These are phyloP conservation scores for Miscanthus lutarioriparius DNA, from an alignment of 176 grass and related monocot species.

Conservation along the genomic window DNA sequence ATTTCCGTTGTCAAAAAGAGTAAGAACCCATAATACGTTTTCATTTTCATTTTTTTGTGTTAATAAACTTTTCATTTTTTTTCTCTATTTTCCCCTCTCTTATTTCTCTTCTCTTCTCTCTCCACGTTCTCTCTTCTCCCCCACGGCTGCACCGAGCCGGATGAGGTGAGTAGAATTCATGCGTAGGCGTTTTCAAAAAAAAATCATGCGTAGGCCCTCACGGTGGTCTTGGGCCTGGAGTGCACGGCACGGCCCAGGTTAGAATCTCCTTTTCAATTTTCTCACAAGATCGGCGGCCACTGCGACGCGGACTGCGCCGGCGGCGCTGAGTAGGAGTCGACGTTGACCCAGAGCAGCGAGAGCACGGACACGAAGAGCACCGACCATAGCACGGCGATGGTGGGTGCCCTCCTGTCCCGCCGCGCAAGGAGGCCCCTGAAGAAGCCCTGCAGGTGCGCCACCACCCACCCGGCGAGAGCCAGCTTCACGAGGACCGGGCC, in stretches of 20 bases:
- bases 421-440: slow-evolving; percentile 59
- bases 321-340: slow-evolving; percentile 52
- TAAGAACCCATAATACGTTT: no score
- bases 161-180: not conserved
- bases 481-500: slow-evolving; percentile 55
- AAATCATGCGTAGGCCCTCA: not conserved
- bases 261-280: not conserved
- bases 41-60: no score
- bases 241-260: not conserved
- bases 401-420: slow-evolving; percentile 55
- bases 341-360: slow-evolving; percentile 68
- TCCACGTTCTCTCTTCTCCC: no score
- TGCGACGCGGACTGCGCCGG: not conserved
- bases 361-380: slow-evolving; percentile 71
- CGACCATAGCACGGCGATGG: slow-evolving; percentile 77
- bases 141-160: no score
- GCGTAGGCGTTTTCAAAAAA: no score
- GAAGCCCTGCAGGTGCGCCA: slow-evolving; percentile 79
- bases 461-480: slow-evolving; percentile 67
- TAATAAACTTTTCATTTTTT: no score
- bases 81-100: no score
- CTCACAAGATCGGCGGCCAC: slow-evolving; percentile 28
- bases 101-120: no score
- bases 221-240: not conserved
- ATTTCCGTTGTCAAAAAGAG: no score